phyloP scores from a whole-genome alignment of 345 rosid species.

The Geranium brycei region DNA sequence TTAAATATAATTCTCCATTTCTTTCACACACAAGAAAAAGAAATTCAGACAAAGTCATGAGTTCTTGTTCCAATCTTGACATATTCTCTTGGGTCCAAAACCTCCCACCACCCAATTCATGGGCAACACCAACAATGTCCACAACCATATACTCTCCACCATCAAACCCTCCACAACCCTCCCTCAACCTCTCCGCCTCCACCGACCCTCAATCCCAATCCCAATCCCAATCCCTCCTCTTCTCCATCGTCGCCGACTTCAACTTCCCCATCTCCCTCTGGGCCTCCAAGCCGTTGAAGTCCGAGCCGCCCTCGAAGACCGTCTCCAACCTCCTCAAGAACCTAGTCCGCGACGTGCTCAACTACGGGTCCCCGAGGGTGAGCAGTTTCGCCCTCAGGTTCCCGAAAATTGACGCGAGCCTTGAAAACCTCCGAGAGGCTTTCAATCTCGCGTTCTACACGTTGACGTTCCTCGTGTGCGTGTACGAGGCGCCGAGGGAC shows the following conservation, averaged over 20 bases:
- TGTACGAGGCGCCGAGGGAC: slow-evolving; percentile 66
- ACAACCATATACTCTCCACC: too few relatives aligned
- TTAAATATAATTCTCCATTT: too few relatives aligned
- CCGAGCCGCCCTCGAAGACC: slow-evolving; percentile 21
- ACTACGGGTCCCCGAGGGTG: slow-evolving; percentile 22
- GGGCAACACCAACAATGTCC: too few relatives aligned
- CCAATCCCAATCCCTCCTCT: slow-evolving; percentile 18
- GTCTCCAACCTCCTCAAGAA: slow-evolving; percentile 34
- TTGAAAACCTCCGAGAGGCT: slow-evolving; percentile 29
- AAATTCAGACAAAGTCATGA: too few relatives aligned
- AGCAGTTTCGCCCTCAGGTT: slow-evolving; percentile 18
- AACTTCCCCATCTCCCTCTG: slow-evolving; percentile 43
- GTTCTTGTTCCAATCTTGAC: too few relatives aligned
- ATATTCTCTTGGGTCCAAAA: too few relatives aligned
- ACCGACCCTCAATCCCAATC: slow-evolving; percentile 22
- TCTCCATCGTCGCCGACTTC: slow-evolving; percentile 43
- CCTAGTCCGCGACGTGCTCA: slow-evolving; percentile 46
- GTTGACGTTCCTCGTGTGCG: slow-evolving; percentile 45
- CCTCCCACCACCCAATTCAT: too few relatives aligned
- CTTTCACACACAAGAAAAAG: too few relatives aligned
- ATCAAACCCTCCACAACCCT: slow-evolving; percentile 21
- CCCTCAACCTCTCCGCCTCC: slow-evolving; percentile 35
- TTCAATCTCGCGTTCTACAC: slow-evolving; percentile 60
- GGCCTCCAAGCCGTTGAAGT: slow-evolving; percentile 40
- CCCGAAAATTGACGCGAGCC: slow-evolving; percentile 22